A percentile compares a stretch with the other conserved stretches of the same genome.
Evolutionary conservation across 352 stramenopile genomes (phyloP).

Genomic region (Globisporangium cederbergense): DNA sequence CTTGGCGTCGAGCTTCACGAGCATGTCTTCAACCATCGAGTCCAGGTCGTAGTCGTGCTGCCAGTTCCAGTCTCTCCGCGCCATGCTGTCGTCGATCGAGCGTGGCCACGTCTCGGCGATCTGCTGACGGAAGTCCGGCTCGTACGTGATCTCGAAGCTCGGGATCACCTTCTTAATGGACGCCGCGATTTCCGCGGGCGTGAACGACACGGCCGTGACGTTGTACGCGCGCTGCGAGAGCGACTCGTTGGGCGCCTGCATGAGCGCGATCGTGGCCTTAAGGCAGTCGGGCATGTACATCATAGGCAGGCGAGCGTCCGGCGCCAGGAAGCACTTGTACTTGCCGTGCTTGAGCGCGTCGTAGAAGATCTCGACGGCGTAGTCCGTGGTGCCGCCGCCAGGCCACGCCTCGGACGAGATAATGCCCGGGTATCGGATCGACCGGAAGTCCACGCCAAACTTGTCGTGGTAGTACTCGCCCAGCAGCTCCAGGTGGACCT

Average conservation of each 20-base stretch:
- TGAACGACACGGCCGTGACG: constrained; percentile 89
- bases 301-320: constrained; percentile 86
- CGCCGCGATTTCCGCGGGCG: constrained; percentile 72
- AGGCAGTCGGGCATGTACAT: constrained; percentile 95
- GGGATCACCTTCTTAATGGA: constrained; percentile 88
- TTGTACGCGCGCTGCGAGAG: constrained; percentile 91
- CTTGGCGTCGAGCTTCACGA: constrained; percentile 81
- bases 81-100: constrained; percentile 80
- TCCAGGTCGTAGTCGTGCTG: constrained; percentile 89
- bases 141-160: constrained; percentile 85
- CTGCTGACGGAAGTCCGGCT: constrained; percentile 87
- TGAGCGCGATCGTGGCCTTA: constrained; percentile 78
- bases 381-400: constrained; percentile 86
- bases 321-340: constrained; percentile 88
- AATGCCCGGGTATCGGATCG: constrained; percentile 88
- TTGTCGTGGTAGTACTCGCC: constrained; percentile 92
- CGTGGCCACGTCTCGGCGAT: constrained; percentile 91
- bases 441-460: constrained; percentile 91
- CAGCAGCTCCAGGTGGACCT: constrained; percentile 88
- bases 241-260: constrained; percentile 61
- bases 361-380: constrained; percentile 94
- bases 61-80: constrained; percentile 87
- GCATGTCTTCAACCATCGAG: constrained; percentile 88
- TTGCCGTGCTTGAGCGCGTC: constrained; percentile 83
- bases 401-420: constrained; percentile 87